Evolutionary conservation across 1,139 yeast species (phyloP).

Genomic region (Blastobotrys indianensis): DNA sequence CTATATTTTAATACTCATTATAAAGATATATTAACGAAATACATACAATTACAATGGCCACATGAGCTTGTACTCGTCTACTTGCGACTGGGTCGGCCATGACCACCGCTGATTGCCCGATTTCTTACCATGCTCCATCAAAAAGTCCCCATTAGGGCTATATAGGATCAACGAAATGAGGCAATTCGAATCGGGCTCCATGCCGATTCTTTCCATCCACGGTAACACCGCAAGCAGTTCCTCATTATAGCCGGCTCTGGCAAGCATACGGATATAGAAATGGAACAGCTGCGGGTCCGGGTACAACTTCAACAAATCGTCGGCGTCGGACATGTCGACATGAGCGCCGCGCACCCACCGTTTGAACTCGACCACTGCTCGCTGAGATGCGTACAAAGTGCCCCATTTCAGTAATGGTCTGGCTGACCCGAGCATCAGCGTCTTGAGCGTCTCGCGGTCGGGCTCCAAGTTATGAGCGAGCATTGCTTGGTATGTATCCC

Average conservation of each 20-base stretch:
- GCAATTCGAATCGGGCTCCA: conserved; percentile 38
- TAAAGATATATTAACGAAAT: no score
- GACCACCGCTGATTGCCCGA: conserved; percentile 29
- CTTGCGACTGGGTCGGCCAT: background rate
- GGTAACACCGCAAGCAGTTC: conserved; percentile 49
- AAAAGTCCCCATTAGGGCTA: conserved; percentile 30
- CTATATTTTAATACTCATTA: no score
- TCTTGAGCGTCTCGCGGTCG: conserved; percentile 18
- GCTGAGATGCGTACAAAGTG: conserved; percentile 50
- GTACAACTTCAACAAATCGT: conserved; percentile 33
- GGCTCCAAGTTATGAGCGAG: conserved; percentile 23
- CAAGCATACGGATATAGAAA: conserved; percentile 47
- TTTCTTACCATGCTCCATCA: conserved; percentile 26
- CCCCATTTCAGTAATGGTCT: conserved; percentile 39
- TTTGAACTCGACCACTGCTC: conserved; percentile 56
- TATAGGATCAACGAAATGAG: conserved; percentile 30
- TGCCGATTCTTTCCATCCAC: conserved; percentile 54
- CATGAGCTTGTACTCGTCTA: no score
- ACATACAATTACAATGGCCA: no score
- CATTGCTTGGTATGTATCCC: conserved; percentile 27
- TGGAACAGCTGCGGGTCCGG: conserved; percentile 49
- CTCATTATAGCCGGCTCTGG: conserved; percentile 42
- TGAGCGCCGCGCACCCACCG: conserved; percentile 32
- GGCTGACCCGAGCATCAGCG: conserved; percentile 28
- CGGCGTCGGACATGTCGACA: conserved; percentile 27